Conservation (phyloP, 495 filamentous ascomycete species). For the Friedmanniomyces simplex region DNA sequence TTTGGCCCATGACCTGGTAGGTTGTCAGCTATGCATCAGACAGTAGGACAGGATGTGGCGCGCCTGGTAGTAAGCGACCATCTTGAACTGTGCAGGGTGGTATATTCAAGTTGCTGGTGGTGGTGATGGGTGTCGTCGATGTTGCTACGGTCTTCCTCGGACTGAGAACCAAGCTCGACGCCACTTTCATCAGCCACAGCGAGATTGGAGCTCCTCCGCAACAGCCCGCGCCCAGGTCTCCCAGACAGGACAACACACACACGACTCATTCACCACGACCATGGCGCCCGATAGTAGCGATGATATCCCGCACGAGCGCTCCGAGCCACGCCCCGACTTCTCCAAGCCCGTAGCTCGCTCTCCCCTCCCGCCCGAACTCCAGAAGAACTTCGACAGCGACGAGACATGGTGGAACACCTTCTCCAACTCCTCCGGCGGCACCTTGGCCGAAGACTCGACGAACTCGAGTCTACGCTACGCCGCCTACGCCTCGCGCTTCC, state of each 20-base stretch:
- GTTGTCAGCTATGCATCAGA: not conserved
- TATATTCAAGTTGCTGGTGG: not conserved
- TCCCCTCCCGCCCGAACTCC: constrained; percentile 57
- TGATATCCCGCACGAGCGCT: constrained; percentile 25
- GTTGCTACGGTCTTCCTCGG: too few relatives aligned
- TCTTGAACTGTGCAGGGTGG: not conserved
- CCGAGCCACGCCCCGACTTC: constrained; percentile 32
- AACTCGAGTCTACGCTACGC: constrained; percentile 82
- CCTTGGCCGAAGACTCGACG: constrained; percentile 54
- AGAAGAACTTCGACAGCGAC: constrained; percentile 65
- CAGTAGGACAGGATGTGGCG: constrained; percentile 45
- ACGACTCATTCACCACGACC: constrained; percentile 28
- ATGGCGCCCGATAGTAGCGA: constrained; percentile 21
- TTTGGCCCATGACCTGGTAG: constrained; percentile 14
- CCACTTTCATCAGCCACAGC: constrained; percentile 1
- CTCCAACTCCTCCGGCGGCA: constrained; percentile 61
- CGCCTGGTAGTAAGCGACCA: constrained; percentile 61
- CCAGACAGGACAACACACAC: not conserved
- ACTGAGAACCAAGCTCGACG: not conserved
- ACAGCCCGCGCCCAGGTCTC: not conserved
- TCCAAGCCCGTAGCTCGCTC: constrained; percentile 44
- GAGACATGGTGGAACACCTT: constrained; percentile 71
- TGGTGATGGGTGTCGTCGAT: not conserved
- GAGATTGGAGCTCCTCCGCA: not conserved
- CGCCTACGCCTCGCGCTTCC: constrained; percentile 52